Evolutionary conservation across 2,329 filamentous ascomycete species (phyloP), one percentile per base, ranked within the genome.

Genomic region (Domatiomyces catenatus): DNA sequence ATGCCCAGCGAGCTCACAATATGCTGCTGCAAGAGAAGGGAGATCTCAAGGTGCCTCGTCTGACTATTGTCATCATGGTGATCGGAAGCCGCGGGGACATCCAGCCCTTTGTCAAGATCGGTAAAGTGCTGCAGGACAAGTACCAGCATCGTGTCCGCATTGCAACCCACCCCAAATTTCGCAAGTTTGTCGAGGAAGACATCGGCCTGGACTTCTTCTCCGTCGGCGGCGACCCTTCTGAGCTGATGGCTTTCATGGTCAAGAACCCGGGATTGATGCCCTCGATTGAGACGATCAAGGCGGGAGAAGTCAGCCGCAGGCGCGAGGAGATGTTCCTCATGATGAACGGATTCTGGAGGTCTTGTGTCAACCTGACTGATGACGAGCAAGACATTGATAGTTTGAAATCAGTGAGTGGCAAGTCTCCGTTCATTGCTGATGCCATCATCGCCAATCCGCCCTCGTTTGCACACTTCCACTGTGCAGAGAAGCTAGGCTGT

Each of bases 181-280:
- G 79, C 46, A 77, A 86, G 0, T 87, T 89, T 58, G 77, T 90
- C 1, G 75, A 86, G 59, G 74, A 81, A 47, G 82, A 87, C 54
- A 80, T 69, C 12, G 82, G 80, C 0, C 71, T 90, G 0, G 85
- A 90, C 58, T 90, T 90, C 67, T 90, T 89, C 66, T 82, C 78
- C 1, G 77, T 89, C 1, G 85, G 85, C 1, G 86, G 86, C 1
- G 81, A 90, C 58, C 86, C 86, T 1, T 79, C 81, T 0, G 84
- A 89, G 64, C 70, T 92, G 1, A 90, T 90, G 86, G 81, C 83
- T 0, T 90, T 88, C 64, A 90, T 92, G 86, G 84, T 89, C 32
- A 87, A 87, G 67, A 88, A 90, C 48, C 61, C 73, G 0, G 84
- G 84, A 3, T 72, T 90, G 64, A 83, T 92, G 1, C 85, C 86